Base-by-base conservation (phyloP, 306 rosid species). In the Cyclanthera cordifolia region DNA sequence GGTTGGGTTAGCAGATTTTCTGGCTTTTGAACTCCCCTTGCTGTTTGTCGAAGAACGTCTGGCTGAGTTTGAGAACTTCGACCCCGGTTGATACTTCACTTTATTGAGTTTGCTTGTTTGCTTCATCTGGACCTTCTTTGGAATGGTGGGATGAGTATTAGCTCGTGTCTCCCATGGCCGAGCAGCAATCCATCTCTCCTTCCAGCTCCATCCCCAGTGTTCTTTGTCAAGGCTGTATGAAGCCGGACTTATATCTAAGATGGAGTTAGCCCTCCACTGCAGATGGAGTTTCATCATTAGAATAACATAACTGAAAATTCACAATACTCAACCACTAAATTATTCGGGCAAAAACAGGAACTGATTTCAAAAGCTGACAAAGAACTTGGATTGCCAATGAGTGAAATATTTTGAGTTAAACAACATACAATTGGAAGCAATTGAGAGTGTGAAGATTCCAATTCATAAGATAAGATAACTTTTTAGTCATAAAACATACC, bases 181-280 rank as follows among this genome's bases (percentile, higher is more conserved):
- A 5, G 90, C 96, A 0, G 96, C 89, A 9, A 89, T 84, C 96
- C 96, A 87, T 4, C 96, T 88, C 56, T 89, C 94, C 41, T 41
- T 79, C 96, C 96, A 89, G 79, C 95, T 87, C 96, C 96, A 90
- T 52, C 96, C 95, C 91, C 91, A 90, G 63, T 81, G 85, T 59
- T 80, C 91, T 64, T 79, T 87, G 17, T 88, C 85, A 45, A 85
- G 80, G 70, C 79, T 69, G 54, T 72, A 79, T 20, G 90, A 81
- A 72, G 89, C 86, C 51, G 84, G 91, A 8, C 88, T 90, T 37
- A 87, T 77, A 73, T 80, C 82, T 56, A 85, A 90, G 79, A 37
- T 37, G 43, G 91, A 84, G 71, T 90, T 87, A 53, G 91, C 91
- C 61, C 95, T 85, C 96, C 95, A 87, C 91, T 90, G 85, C 85